Evolutionary conservation across 1,284 basidiomycete species (phyloP).

Genomic region (Cystobasidium slooffiae): DNA sequence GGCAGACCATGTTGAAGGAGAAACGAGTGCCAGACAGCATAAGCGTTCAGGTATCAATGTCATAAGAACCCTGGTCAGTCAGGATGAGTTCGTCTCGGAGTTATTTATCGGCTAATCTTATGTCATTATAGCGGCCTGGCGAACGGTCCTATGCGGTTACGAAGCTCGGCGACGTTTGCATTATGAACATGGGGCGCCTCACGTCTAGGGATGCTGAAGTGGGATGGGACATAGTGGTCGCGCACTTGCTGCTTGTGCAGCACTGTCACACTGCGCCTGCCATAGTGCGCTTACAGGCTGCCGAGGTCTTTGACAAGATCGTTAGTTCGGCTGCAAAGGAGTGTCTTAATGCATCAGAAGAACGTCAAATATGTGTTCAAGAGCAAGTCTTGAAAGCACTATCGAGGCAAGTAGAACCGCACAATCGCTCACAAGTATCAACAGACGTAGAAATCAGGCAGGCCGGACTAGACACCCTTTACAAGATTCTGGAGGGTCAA

Average conservation of each 20-base stretch:
- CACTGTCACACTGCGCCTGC: conserved; percentile 70
- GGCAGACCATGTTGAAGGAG: neutral
- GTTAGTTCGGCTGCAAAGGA: conserved; percentile 70
- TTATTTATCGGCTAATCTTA: neutral
- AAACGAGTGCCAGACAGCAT: conserved; percentile 31
- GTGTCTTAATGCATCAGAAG: conserved; percentile 44
- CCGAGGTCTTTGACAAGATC: conserved; percentile 80
- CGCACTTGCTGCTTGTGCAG: conserved; percentile 76
- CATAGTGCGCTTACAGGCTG: conserved; percentile 83
- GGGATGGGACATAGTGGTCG: conserved; percentile 82
- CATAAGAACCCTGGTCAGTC: conserved; percentile 42
- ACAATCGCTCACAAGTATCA: conserved; percentile 55
- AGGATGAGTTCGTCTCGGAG: neutral
- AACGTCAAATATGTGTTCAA: conserved; percentile 70
- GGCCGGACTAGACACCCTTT: conserved; percentile 84
- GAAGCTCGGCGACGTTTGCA: conserved; percentile 76
- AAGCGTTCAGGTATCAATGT: conserved; percentile 49
- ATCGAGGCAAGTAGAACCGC: conserved; percentile 72
- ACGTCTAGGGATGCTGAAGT: conserved; percentile 75
- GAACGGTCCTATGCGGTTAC: conserved; percentile 74
- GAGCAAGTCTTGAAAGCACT: conserved; percentile 80
- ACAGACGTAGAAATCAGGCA: conserved; percentile 71
- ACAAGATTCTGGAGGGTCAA: conserved; percentile 84
- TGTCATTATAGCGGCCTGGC: conserved; percentile 47
- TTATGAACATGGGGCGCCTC: conserved; percentile 82